phyloP scores from a whole-genome alignment of 2,329 filamentous ascomycete genomes.

The Penicillium sp. region DNA sequence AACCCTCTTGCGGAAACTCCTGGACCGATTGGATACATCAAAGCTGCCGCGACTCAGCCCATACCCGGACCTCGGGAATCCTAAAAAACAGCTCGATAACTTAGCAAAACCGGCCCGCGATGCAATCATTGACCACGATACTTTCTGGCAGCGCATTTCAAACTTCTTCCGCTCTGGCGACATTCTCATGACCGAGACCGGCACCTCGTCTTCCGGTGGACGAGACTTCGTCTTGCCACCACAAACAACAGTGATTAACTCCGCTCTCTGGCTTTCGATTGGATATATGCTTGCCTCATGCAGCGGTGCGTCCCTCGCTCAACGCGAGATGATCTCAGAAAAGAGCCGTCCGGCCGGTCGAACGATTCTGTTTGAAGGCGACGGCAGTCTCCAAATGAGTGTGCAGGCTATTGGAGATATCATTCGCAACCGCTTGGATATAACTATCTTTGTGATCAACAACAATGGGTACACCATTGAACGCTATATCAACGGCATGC shows the following conservation, averaged over 20 bases:
- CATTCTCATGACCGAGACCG: not conserved
- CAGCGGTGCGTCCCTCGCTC: not conserved
- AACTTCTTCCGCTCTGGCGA: not conserved
- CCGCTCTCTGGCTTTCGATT: not conserved
- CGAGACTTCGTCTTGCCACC: not conserved
- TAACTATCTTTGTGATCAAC: not conserved
- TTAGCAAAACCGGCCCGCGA: not conserved
- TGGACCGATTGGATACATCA: not conserved
- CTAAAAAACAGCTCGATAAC: not conserved
- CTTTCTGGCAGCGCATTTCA: not conserved
- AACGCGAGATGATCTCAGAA: not conserved
- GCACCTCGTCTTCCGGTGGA: not conserved
- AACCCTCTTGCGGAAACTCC: not conserved
- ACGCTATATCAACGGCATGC: not conserved
- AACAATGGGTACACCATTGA: not conserved
- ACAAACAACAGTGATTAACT: not conserved
- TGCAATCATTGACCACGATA: not conserved
- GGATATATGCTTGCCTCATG: not conserved
- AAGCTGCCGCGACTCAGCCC: not conserved
- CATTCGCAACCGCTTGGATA: not conserved
- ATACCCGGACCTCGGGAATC: not conserved
- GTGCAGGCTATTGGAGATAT: not conserved
- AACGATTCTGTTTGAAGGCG: not conserved
- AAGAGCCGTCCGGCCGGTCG: not conserved
- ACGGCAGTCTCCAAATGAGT: not conserved